Evolutionary conservation across 1,139 yeast genomes (phyloP), one percentile per base, ranked within the genome.

Genomic region (Blastobotrys raffinosifermentans): DNA sequence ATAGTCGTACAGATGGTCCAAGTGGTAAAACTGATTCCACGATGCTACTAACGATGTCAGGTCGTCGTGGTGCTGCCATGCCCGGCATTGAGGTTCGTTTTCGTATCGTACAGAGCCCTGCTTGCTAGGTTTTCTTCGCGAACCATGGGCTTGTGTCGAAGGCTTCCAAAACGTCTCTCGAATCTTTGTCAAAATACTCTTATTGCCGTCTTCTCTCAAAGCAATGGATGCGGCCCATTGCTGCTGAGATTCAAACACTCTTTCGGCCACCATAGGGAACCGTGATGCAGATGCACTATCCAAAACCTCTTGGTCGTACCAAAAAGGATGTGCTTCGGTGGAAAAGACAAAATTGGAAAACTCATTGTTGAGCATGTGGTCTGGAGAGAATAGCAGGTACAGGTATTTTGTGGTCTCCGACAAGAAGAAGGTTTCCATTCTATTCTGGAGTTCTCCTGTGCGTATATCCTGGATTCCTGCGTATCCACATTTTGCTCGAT

Each of bases 271-370:
- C 10, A 26, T 14, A 3, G 45, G 43, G 29, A 42, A 51, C 26
- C 40, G 39, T 9, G 34, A 31, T 2, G 39, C 46, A 4, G 51
- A 41, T 4, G 60, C 53, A 25, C 48, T 41, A 17, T 46, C 34
- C 19, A 54, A 11, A 3, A 65, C 42, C 5, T 49, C 38, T 2
- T 56, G 45, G 41, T 62, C 61, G 40, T 72, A 68, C 94, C 95
- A 86, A 43, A 87, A 56, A 2, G 96, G 96, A 57, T 89, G 97
- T 0, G 93, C 97, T 54, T 89, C 97, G 0, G 97, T 89, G 8
- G 95, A 82, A 51, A 87, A 89, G 1, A 89, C 68, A 61, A 81
- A 71, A 49, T 78, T 80, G 31, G 75, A 73, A 58, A 66, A 64
- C 5, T 63, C 61, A 32, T 58, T 67, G 48, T 81, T 77, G 16